A percentile compares a stretch with the other conserved stretches of the same genome.
phyloP scores from a whole-genome alignment of 1,284 basidiomycete species.

The Hemileia vastatrix region DNA sequence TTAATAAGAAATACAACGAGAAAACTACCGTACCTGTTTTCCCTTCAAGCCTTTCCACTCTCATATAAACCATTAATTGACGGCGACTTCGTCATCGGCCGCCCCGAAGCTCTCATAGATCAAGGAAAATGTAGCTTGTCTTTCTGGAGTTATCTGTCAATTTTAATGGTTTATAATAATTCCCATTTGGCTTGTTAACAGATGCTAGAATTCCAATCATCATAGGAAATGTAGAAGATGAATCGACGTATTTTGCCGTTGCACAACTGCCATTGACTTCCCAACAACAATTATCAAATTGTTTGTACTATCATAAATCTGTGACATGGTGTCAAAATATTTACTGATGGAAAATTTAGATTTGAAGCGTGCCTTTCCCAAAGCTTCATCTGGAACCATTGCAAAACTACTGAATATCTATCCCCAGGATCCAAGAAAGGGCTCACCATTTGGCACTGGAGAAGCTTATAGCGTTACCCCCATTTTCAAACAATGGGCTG shows the following conservation, averaged over 20 bases:
- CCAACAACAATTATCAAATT: constrained; percentile 8
- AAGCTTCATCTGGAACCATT: no score
- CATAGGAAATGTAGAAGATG: constrained; percentile 6
- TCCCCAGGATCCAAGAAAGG: constrained; percentile 11
- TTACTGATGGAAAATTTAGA: no score
- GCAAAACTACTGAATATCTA: background rate
- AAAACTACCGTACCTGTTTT: constrained; percentile 13
- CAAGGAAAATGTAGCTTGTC: constrained; percentile 7
- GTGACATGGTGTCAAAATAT: no score
- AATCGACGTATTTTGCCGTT: constrained; percentile 13
- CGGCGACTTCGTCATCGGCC: constrained; percentile 15
- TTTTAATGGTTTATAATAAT: background rate
- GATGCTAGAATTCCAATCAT: constrained; percentile 14
- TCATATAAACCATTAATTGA: constrained; percentile 8
- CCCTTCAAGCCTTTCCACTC: constrained; percentile 8
- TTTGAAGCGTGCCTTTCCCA: no score
- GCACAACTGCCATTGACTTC: background rate
- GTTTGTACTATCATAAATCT: no score
- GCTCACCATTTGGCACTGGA: constrained; percentile 14
- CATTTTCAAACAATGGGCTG: constrained; percentile 20
- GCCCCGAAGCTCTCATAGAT: background rate
- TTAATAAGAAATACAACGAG: background rate
- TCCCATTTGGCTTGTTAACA: background rate
- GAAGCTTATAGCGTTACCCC: constrained; percentile 9
- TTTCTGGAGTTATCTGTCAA: background rate